Conservation (phyloP, 176 grass and related monocot species). For the Phoenix roebelenii region DNA sequence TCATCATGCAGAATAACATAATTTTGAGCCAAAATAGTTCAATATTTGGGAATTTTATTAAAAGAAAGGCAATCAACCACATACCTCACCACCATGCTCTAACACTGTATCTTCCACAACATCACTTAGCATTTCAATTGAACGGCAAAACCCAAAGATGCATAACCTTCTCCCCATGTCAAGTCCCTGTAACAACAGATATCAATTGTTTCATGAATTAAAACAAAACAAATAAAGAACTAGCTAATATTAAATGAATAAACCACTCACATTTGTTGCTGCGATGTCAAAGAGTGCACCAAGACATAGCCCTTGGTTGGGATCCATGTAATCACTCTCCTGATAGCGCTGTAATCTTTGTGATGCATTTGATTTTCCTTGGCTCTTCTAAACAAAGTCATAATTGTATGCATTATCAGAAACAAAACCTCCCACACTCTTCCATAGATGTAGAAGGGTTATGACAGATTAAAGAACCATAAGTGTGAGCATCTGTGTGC, state of each 20-base stretch:
- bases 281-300: constrained; percentile 96
- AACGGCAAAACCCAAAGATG: constrained; percentile 90
- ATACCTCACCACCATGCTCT: constrained; percentile 94
- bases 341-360: constrained; percentile 45
- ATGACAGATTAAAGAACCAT: no score
- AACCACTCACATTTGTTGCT: constrained; percentile 69
- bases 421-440: not conserved
- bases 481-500: no score
- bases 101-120: constrained; percentile 88
- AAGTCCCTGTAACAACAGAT: constrained; percentile 44
- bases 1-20: no score
- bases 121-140: constrained; percentile 94
- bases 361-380: constrained; percentile 38
- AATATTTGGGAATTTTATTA: not conserved
- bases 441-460: no score
- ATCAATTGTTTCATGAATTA: constrained; percentile 9
- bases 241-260: constrained; percentile 4
- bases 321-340: constrained; percentile 93
- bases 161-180: constrained; percentile 94
- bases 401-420: constrained; percentile 5
- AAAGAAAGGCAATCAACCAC: not conserved
- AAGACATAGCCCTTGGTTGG: constrained; percentile 80
- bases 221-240: constrained; percentile 5
- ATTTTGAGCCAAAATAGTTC: no score
- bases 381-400: constrained; percentile 47